phyloP scores from a whole-genome alignment of 192 early-diverging fungal species.

The Allomyces macrogynus region DNA sequence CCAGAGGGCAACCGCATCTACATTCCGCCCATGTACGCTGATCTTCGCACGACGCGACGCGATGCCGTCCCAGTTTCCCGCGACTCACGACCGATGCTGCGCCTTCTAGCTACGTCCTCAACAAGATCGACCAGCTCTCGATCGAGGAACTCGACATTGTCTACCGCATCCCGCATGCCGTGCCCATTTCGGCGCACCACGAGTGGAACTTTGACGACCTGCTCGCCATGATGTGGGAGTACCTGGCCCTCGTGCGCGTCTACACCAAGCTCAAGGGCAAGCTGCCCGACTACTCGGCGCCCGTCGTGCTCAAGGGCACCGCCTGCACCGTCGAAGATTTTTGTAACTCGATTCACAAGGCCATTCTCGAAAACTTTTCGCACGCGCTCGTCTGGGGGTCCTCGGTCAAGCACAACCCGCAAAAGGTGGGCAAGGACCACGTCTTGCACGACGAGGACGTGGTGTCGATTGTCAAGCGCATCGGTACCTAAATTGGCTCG shows the following conservation, averaged over 20 bases:
- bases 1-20: background rate
- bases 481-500: background rate
- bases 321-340: slow-evolving; percentile 61
- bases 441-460: slow-evolving; percentile 85
- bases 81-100: background rate
- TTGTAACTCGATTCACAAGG: slow-evolving; percentile 91
- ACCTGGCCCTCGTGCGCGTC: slow-evolving; percentile 60
- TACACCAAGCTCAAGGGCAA: slow-evolving; percentile 85
- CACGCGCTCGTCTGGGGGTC: slow-evolving; percentile 86
- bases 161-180: slow-evolving; percentile 90
- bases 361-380: slow-evolving; percentile 77
- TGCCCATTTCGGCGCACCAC: slow-evolving; percentile 35
- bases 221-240: slow-evolving; percentile 60
- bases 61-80: too few species aligned
- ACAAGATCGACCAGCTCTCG: slow-evolving; percentile 97
- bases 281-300: slow-evolving; percentile 82
- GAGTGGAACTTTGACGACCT: slow-evolving; percentile 95
- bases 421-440: slow-evolving; percentile 94
- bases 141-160: slow-evolving; percentile 90
- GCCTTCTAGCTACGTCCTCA: slow-evolving; percentile 68
- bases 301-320: slow-evolving; percentile 67
- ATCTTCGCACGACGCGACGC: background rate
- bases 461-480: slow-evolving; percentile 63
- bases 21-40: background rate
- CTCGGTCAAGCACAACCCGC: slow-evolving; percentile 89